Conservation (phyloP, 2,329 filamentous ascomycete species). For the Beauveria brongniartii region DNA sequence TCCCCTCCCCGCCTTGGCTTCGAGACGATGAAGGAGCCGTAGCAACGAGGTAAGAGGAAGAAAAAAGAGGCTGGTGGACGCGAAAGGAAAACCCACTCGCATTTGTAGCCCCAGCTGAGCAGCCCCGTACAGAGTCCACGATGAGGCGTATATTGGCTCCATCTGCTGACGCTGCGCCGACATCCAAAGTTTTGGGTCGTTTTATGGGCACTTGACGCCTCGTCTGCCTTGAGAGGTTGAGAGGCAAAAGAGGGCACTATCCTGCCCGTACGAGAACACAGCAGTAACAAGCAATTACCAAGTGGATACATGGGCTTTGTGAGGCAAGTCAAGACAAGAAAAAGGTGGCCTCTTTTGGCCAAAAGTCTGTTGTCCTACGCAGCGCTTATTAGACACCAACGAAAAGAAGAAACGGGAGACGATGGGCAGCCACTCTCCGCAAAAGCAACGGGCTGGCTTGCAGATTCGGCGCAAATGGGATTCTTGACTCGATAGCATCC, state of each 20-base stretch:
- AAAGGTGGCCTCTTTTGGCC: background rate
- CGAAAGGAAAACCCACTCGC: background rate
- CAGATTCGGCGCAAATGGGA: no score
- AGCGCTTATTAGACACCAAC: background rate
- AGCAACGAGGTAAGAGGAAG: background rate
- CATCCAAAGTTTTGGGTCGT: background rate
- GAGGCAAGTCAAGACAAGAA: background rate
- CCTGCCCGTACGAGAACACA: background rate
- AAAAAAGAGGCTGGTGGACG: background rate
- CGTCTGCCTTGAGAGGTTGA: background rate
- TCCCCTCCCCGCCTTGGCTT: background rate
- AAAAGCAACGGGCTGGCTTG: background rate
- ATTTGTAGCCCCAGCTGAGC: constrained; percentile 1
- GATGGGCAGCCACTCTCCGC: background rate
- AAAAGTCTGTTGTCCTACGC: background rate
- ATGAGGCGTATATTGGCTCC: constrained; percentile 6
- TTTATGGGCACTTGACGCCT: constrained; percentile 2
- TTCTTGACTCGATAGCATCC: background rate
- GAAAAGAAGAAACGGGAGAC: background rate
- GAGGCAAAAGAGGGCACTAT: background rate
- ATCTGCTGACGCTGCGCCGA: background rate
- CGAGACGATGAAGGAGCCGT: background rate
- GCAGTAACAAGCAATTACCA: no score
- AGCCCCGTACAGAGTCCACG: background rate
- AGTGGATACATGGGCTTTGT: no score